A percentile compares a stretch with the other conserved stretches of the same genome.
Conservation (phyloP, 116 monocot genomes). For the Trichopus zeylanicus region DNA sequence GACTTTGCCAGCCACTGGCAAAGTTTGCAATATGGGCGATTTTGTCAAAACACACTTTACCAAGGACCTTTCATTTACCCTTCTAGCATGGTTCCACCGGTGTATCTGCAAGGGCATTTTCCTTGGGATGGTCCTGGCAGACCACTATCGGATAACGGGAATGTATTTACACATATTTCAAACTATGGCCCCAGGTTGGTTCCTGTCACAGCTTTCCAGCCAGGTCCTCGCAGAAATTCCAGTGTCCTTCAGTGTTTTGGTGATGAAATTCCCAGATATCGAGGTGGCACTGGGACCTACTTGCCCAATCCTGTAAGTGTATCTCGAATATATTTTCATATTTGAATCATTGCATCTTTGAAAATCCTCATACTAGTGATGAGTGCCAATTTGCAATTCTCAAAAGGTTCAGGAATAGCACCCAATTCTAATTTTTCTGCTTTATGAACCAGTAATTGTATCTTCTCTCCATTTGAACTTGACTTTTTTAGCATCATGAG, state of each 20-base stretch:
- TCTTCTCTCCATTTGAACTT: not conserved
- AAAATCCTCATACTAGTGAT: not conserved
- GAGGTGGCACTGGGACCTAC: conserved; percentile 82
- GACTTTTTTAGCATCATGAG: not conserved
- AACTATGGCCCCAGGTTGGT: conserved; percentile 44
- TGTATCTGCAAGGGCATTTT: conserved; percentile 48
- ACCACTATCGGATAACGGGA: conserved; percentile 41
- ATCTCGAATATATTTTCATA: not conserved
- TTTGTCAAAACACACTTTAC: conserved; percentile 41
- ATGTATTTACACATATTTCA: conserved; percentile 34
- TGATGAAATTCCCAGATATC: conserved; percentile 11
- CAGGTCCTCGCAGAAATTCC: conserved; percentile 8
- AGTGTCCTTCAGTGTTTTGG: conserved; percentile 4
- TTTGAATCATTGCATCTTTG: no score
- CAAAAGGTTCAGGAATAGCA: not conserved
- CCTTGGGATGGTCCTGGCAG: conserved; percentile 65
- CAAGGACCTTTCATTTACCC: conserved; percentile 24
- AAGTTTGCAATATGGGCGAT: conserved; percentile 64
- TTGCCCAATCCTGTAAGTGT: conserved; percentile 81
- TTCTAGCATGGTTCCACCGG: conserved; percentile 31
- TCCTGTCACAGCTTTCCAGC: conserved; percentile 49
- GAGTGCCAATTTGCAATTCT: not conserved
- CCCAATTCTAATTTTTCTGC: not conserved
- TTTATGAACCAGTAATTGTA: not conserved
- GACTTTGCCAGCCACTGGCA: conserved; percentile 65